A percentile compares a stretch with the other conserved stretches of the same genome.
Evolutionary conservation across 2,329 filamentous ascomycete species (phyloP).

Genomic region (Colletotrichum lini): DNA sequence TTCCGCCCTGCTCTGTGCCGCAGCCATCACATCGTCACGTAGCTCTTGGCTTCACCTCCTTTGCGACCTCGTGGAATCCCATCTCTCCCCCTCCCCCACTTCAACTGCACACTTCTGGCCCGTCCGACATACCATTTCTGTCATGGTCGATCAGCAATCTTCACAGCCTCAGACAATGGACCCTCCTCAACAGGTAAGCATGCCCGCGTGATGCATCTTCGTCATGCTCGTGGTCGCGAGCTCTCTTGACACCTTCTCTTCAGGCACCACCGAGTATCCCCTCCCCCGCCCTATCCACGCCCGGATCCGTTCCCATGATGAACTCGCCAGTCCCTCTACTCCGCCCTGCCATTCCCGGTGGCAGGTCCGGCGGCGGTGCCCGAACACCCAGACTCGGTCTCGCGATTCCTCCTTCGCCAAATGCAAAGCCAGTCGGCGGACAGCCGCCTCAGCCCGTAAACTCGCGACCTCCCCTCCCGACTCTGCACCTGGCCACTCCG

Average conservation of each 20-base stretch:
- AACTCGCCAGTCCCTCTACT: constrained; percentile 85
- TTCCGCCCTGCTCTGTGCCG: constrained; percentile 23
- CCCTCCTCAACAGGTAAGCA: constrained; percentile 40
- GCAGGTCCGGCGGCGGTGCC: constrained; percentile 71
- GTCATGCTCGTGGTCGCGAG: background rate
- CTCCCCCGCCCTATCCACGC: constrained; percentile 49
- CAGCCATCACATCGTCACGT: constrained; percentile 27
- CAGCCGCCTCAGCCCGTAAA: constrained; percentile 56
- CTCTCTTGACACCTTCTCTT: constrained; percentile 4
- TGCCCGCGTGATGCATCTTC: background rate
- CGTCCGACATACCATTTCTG: constrained; percentile 8
- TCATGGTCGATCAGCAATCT: constrained; percentile 41
- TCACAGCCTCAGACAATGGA: constrained; percentile 41
- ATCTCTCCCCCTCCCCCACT: constrained; percentile 14
- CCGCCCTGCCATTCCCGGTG: constrained; percentile 84
- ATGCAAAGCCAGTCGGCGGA: constrained; percentile 80
- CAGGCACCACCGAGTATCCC: constrained; percentile 28
- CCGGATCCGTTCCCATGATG: constrained; percentile 70
- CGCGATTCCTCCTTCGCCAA: constrained; percentile 90
- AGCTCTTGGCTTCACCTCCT: constrained; percentile 37
- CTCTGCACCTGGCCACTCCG: constrained; percentile 87
- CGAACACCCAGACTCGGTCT: constrained; percentile 86
- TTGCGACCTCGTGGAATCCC: constrained; percentile 25
- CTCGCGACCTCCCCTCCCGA: constrained; percentile 78
- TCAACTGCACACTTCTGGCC: constrained; percentile 19